A percentile compares a stretch with the other conserved stretches of the same genome.
These are phyloP conservation scores for Pseudozyma thailandica DNA, from an alignment of 1,284 basidiomycete species.

Conservation along the genomic window DNA sequence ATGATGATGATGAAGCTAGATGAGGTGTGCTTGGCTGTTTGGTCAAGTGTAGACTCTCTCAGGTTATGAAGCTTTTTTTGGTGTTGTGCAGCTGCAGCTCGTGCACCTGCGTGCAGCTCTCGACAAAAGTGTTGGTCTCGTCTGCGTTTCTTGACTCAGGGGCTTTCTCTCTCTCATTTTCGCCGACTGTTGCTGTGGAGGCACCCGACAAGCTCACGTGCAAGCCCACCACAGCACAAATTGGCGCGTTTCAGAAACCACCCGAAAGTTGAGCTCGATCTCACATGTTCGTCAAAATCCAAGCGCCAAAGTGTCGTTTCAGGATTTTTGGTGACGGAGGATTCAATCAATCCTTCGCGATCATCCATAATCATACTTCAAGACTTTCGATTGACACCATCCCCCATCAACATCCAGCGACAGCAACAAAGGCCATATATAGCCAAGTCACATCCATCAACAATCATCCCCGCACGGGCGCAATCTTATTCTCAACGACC, in stretches of 20 bases:
- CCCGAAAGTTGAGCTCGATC: not conserved
- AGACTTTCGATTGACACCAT: not conserved
- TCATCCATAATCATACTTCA: not conserved
- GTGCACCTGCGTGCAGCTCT: conserved; percentile 1
- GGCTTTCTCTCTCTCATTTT: conserved; percentile 3
- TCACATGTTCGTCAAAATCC: not conserved
- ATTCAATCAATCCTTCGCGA: conserved; percentile 1
- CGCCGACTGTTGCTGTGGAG: conserved; percentile 8
- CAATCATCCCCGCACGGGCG: too few species aligned
- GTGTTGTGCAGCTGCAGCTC: conserved; percentile 4
- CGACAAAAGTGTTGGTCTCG: conserved; percentile 34
- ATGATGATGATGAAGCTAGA: not conserved
- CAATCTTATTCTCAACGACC: not conserved
- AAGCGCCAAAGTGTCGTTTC: not conserved
- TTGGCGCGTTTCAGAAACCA: not conserved
- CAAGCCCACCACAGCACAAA: not conserved
- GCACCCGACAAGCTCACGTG: conserved; percentile 20
- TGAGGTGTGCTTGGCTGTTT: too few species aligned
- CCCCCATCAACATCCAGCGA: not conserved
- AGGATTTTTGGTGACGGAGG: conserved; percentile 2
- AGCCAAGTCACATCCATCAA: too few species aligned
- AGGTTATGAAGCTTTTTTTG: too few species aligned
- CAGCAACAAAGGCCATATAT: not conserved
- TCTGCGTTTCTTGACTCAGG: conserved; percentile 19
- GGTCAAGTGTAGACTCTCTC: too few species aligned